Evolutionary conservation across 2,329 filamentous ascomycete species (phyloP).

Genomic region (Penicillium sp.): DNA sequence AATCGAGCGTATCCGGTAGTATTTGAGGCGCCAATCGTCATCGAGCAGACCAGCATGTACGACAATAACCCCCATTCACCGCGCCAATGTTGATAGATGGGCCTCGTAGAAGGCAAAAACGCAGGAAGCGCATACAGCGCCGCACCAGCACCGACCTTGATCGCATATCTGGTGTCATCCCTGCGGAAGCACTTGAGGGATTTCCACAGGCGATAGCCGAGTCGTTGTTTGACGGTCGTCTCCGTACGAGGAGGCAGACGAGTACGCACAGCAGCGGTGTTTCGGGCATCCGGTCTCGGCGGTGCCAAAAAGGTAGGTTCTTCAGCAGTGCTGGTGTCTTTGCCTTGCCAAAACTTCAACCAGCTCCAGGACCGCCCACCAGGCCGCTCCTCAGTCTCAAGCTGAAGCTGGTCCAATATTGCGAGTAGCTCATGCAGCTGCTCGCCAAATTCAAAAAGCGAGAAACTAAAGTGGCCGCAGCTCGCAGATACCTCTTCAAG

Average conservation of each 20-base stretch:
- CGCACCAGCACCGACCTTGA: constrained; percentile 92
- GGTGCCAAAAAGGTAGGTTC: neutral
- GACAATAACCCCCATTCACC: constrained; percentile 96
- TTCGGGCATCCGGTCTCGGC: constrained; percentile 10
- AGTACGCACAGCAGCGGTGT: constrained; percentile 6
- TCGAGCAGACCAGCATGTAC: constrained; percentile 97
- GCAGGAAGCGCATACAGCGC: constrained; percentile 86
- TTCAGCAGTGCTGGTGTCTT: constrained; percentile 1
- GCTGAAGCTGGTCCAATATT: constrained; percentile 80
- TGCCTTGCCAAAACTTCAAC: constrained; percentile 72
- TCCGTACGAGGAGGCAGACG: constrained; percentile 6
- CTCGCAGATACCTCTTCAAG: constrained; percentile 98
- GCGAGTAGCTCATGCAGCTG: constrained; percentile 82
- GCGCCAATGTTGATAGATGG: constrained; percentile 82
- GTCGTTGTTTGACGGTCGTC: constrained; percentile 25
- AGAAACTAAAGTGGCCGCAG: constrained; percentile 95
- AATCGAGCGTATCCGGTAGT: constrained; percentile 88
- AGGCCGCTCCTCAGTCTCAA: constrained; percentile 62
- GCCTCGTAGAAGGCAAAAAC: constrained; percentile 76
- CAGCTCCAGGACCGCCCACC: constrained; percentile 75
- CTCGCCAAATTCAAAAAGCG: constrained; percentile 84
- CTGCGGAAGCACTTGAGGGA: constrained; percentile 59
- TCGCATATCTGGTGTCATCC: constrained; percentile 74
- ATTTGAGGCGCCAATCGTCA: constrained; percentile 96
- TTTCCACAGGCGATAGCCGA: constrained; percentile 42